phyloP scores from a whole-genome alignment of 768 basidiomycete species.

The Cubamyces lactineus region DNA sequence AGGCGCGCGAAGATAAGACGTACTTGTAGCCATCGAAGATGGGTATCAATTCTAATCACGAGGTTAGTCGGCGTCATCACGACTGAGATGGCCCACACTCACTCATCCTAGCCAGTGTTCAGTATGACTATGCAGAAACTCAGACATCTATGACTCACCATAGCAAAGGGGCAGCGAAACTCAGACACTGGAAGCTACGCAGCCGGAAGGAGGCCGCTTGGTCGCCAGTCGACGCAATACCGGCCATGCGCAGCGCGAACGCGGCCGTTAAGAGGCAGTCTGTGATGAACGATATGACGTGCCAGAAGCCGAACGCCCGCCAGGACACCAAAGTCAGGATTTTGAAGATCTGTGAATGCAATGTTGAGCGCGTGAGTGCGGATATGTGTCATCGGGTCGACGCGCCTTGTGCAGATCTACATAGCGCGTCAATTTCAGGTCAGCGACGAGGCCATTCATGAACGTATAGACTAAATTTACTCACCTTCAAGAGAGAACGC shows the following conservation, averaged over 20 bases:
- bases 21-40: slow-evolving; percentile 83
- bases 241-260: slow-evolving; percentile 70
- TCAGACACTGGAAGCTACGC: slow-evolving; percentile 85
- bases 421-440: not conserved
- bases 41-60: slow-evolving; percentile 69
- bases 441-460: not conserved
- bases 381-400: not conserved
- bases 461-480: slow-evolving; percentile 1
- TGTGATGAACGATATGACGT: slow-evolving; percentile 67
- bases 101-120: slow-evolving; percentile 71
- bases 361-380: slow-evolving; percentile 2
- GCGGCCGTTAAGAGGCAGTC: slow-evolving; percentile 74
- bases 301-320: slow-evolving; percentile 85
- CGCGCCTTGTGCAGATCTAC: slow-evolving; percentile 59
- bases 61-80: not conserved
- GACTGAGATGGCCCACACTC: slow-evolving; percentile 33
- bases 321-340: slow-evolving; percentile 76
- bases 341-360: slow-evolving; percentile 57
- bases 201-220: slow-evolving; percentile 49
- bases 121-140: not conserved
- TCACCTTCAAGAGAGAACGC: slow-evolving; percentile 82
- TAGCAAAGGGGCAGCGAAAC: slow-evolving; percentile 85
- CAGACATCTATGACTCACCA: slow-evolving; percentile 58
- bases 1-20: slow-evolving; percentile 25
- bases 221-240: slow-evolving; percentile 44